These are phyloP conservation scores for Diutina pseudorugosa DNA, from an alignment of 1,139 yeast species.

Conservation along the genomic window DNA sequence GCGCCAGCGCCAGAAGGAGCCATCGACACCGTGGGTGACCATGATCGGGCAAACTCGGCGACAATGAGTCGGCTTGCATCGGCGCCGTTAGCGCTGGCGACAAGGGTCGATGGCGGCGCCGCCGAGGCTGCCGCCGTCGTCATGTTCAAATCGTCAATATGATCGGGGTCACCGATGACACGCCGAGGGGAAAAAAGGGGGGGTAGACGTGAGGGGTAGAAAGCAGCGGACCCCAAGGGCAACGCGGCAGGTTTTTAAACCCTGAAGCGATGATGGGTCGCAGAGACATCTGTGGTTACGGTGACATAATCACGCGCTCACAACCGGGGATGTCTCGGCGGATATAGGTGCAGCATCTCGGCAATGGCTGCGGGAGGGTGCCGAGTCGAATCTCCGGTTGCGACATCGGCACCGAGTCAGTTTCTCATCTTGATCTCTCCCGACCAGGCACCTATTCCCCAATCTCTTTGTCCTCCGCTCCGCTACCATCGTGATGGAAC, in stretches of 20 bases:
- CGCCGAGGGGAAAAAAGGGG: not conserved
- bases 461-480: too few species aligned
- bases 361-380: not conserved
- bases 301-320: not conserved
- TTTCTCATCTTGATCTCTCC: not conserved
- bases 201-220: not conserved
- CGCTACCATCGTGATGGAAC: too few species aligned
- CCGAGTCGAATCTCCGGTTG: not conserved
- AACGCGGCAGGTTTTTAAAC: not conserved
- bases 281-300: not conserved
- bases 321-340: not conserved
- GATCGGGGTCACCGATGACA: not conserved
- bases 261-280: not conserved
- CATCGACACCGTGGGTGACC: not conserved
- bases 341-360: not conserved
- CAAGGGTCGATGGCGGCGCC: not conserved
- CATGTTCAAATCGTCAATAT: not conserved
- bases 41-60: not conserved
- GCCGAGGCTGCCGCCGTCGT: not conserved
- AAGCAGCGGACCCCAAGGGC: not conserved
- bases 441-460: too few species aligned
- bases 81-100: not conserved
- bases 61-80: not conserved
- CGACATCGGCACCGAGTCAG: not conserved
- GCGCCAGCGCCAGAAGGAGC: not conserved